phyloP scores from a whole-genome alignment of 768 basidiomycete species.

The Boletales sp. region DNA sequence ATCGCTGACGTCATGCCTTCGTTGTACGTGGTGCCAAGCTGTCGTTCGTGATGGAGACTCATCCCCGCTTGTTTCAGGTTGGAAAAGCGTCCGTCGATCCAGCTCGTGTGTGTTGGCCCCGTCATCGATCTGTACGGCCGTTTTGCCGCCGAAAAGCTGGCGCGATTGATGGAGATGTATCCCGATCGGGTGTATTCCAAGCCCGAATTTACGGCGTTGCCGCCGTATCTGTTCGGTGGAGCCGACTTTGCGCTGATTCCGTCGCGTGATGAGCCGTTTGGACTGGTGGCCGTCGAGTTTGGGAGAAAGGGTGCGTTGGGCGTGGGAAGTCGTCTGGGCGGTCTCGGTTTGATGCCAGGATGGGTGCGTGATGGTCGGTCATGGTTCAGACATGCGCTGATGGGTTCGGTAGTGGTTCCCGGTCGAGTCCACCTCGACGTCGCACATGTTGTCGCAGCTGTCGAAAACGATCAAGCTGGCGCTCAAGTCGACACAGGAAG shows the following conservation, averaged over 20 bases:
- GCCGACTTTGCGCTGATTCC: constrained; percentile 96
- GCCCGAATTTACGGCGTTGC: constrained; percentile 92
- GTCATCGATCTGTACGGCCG: constrained; percentile 95
- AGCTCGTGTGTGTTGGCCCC: constrained; percentile 86
- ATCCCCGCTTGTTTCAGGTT: constrained; percentile 43
- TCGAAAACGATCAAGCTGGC: constrained; percentile 95
- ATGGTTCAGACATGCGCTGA: neutral
- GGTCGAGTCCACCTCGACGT: constrained; percentile 88
- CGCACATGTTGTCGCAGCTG: constrained; percentile 91
- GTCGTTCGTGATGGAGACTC: neutral
- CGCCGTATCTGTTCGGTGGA: constrained; percentile 90
- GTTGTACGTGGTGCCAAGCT: constrained; percentile 47
- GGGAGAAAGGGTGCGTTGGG: constrained; percentile 95
- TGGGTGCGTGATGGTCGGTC: constrained; percentile 59
- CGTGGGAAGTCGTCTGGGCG: constrained; percentile 90
- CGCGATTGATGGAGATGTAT: constrained; percentile 90
- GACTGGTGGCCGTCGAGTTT: constrained; percentile 94
- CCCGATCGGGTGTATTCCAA: constrained; percentile 95
- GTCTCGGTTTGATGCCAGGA: constrained; percentile 95
- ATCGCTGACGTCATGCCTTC: constrained; percentile 95
- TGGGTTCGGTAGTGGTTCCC: constrained; percentile 77
- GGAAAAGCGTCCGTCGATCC: constrained; percentile 82
- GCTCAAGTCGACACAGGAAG: constrained; percentile 84
- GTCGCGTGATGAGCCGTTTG: constrained; percentile 95
- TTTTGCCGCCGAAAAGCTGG: constrained; percentile 92